phyloP scores from a whole-genome alignment of 345 rosid species.

The Viola odorata region DNA sequence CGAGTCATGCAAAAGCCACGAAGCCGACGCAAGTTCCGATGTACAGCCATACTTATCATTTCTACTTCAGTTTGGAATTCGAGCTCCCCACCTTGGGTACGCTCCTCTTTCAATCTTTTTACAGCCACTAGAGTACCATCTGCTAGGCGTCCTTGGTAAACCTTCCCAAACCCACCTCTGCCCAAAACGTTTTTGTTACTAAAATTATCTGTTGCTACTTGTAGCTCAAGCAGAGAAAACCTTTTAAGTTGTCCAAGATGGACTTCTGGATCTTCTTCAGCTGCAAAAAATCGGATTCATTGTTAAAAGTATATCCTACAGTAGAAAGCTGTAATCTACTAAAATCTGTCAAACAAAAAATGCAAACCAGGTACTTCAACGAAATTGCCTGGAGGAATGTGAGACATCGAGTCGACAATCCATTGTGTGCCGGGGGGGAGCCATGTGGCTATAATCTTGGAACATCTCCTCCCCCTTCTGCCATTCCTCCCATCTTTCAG shows the following conservation, averaged over 20 bases:
- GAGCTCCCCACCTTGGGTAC: constrained; percentile 73
- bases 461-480: constrained; percentile 76
- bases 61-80: constrained; percentile 96
- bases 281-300: constrained; percentile 35
- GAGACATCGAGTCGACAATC: constrained; percentile 59
- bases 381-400: constrained; percentile 55
- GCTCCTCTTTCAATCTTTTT: constrained; percentile 85
- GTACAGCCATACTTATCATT: constrained; percentile 95
- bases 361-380: too few species aligned
- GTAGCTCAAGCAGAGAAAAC: constrained; percentile 79
- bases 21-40: constrained; percentile 74
- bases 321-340: constrained; percentile 4
- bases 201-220: constrained; percentile 77
- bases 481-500: constrained; percentile 94
- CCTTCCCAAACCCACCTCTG: constrained; percentile 88
- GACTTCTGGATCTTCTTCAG: constrained; percentile 95
- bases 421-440: constrained; percentile 39
- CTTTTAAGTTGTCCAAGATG: constrained; percentile 87
- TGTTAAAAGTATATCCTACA: constrained; percentile 6
- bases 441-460: constrained; percentile 44
- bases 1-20: constrained; percentile 96
- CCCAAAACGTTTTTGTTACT: constrained; percentile 67
- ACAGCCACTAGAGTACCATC: constrained; percentile 77
- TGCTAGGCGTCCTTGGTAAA: constrained; percentile 81
- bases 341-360: constrained; percentile 8